Evolutionary conservation across 192 early-diverging fungal species (phyloP), one percentile per base, ranked within the genome.

Genomic region (Coemansia sp.): DNA sequence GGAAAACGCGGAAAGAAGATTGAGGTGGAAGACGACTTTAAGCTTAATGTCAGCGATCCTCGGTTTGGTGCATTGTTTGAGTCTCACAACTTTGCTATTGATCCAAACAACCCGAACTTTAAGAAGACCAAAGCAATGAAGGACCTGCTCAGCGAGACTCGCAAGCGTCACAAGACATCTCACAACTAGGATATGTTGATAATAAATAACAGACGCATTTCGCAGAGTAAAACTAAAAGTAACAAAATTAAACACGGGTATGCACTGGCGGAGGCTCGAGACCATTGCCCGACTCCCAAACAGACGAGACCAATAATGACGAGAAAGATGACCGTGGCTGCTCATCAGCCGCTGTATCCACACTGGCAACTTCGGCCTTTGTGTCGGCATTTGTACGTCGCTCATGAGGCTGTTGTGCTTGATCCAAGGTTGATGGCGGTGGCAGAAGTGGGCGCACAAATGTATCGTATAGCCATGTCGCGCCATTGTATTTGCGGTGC

Each of bases 71-170:
- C 89, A 0, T 37, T 95, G 69, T 82, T 87, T 34, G 88, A 92
- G 4, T 88, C 86, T 9, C 88, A 93, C 72, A 87, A 91, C 57
- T 96, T 96, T 76, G 93, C 93, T 24, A 92, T 98, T 49, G 96
- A 98, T 69, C 93, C 95, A 15, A 95, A 93, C 38, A 96, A 93
- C 78, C 91, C 96, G 56, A 86, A 90, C 81, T 92, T 74, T 64
- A 78, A 82, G 70, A 78, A 81, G 73, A 83, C 71, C 56, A 72
- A 81, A 67, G 66, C 74, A 20, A 76, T 82, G 79, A 74, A 78
- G 51, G 53, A 66, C 40, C 62, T 76, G 40, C 62, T 71, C 14
- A 24, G 31, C 28, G 70, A 73, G 65, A 76, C 68, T 36, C 68
- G 73, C 62, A 83, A 83, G 66, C 71, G 71, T 28, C 73, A 70